Evolutionary conservation across 202 grass and related monocot species (phyloP), one percentile per base, ranked within the genome.

Genomic region (Brachypodium distachyon): DNA sequence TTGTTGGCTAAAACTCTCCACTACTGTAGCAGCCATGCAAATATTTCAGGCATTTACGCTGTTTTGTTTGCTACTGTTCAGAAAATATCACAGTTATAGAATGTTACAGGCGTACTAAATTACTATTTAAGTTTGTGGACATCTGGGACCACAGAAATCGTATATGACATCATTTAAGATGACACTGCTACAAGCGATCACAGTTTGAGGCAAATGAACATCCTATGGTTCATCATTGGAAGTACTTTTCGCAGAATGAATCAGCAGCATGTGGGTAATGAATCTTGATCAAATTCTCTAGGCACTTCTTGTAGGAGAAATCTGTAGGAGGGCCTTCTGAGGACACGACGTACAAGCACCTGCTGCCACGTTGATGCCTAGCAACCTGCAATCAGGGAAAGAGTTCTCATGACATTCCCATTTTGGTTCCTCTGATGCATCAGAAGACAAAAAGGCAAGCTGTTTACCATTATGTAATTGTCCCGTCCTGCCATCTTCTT

Each of bases 301-400:
- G 60, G 90, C 90, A 97, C 70, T 93, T 97, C 29, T 74, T 82
- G 77, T 93, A 97, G 74, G 86, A 97, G 83, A 97, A 97, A 77
- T 97, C 93, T 14, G 34, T 22, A 33, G 36, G 14, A 0, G 86
- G 75, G 16, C 88, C 75, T 5, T 89, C 75, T 21, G 73, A 85
- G 38, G 90, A 85, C 5, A 77, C 83, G 23, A 87, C 88, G 28
- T 72, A 89, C 58, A 97, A 81, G 74, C 90, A 97, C 74, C 93
- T 90, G 19, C 80, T 85, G 39, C 58, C 61, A 22, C 75, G 81
- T 13, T 70, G 55, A 44, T 97, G 88, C 51, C 73, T 85, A 74
- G 76, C 61, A 29, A 93, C 93, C 93, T 97, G 70, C 39, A 83
- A 73, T 12, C 49, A 78, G 78, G 29, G 59, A 33, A 73, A 12